Evolutionary conservation across 2,329 filamentous ascomycete genomes (phyloP), one percentile per base, ranked within the genome.

Genomic region (Mycosphaerella arachidis): DNA sequence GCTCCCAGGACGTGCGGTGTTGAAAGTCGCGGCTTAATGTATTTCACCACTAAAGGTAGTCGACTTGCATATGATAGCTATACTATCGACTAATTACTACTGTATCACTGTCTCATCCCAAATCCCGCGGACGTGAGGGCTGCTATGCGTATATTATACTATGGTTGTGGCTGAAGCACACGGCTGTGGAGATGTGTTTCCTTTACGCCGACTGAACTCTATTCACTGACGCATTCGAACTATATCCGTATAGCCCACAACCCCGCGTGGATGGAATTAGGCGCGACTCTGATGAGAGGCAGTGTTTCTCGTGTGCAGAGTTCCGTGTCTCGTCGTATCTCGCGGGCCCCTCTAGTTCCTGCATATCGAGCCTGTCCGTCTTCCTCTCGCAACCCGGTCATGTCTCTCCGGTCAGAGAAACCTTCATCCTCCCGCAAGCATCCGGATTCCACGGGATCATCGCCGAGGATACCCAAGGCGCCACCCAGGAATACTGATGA

Each of bases 1-100:
- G 61, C 67, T 78, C 35, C 69, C 70, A 55, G 77, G 76, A 6
- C 68, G 76, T 57, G 76, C 76, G 18, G 76, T 78, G 4, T 69
- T 78, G 45, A 77, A 77, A 61, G 71, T 78, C 16, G 66, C 70
- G 20, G 60, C 61, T 54, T 57, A 45, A 40, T 0, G 40, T n/a
- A 13, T 18, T 43, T 18, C 40, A 18, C 8, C 40, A 61, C 55
- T 51, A 61, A 61, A 51, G 55, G 56, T 24, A 1, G 7, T 7
- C 13, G 18, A 6, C 13, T 43, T 43, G 40, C 40, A 43, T 43
- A 13, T 43, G 16, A 43, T 18, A 43, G 40, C 13, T 20, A 4
- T 1, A 18, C 40, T 24, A 24, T 24, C 24, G 24, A 24, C 24
- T 24, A 24, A 3, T 24, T 24, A 24, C 24, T 24, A 12, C 13